phyloP scores from a whole-genome alignment of 768 basidiomycete species.

The Solioccasus polychromus region DNA sequence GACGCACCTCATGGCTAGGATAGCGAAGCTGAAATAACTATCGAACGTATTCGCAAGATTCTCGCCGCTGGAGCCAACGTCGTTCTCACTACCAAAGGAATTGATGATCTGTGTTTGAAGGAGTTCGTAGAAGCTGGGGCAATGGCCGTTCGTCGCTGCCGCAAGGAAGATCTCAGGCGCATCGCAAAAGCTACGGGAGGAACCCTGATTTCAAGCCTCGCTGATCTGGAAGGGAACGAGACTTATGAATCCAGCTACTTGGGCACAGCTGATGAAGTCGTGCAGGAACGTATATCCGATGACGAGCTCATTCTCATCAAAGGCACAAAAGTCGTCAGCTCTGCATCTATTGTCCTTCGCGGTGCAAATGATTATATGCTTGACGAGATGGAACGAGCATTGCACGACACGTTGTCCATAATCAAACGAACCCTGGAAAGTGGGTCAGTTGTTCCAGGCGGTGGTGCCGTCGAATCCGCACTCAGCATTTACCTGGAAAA shows the following conservation, averaged over 20 bases:
- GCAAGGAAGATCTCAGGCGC: constrained; percentile 94
- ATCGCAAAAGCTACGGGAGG: constrained; percentile 98
- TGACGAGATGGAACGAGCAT: constrained; percentile 97
- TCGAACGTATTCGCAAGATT: constrained; percentile 95
- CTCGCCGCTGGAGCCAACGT: constrained; percentile 96
- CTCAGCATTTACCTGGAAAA: constrained; percentile 97
- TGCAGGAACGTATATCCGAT: constrained; percentile 96
- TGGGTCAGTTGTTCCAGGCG: constrained; percentile 93
- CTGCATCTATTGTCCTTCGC: constrained; percentile 87
- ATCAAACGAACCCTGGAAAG: constrained; percentile 98
- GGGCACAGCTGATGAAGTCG: constrained; percentile 93
- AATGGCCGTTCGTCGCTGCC: constrained; percentile 96
- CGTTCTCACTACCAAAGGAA: constrained; percentile 95
- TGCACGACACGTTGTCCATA: constrained; percentile 92
- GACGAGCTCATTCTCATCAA: constrained; percentile 97
- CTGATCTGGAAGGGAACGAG: constrained; percentile 97
- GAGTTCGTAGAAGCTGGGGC: constrained; percentile 99
- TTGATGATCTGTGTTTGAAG: constrained; percentile 96
- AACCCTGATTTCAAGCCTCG: constrained; percentile 86
- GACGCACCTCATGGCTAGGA: constrained; percentile 9
- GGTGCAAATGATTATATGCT: constrained; percentile 99
- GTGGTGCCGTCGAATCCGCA: constrained; percentile 96
- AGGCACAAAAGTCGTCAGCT: constrained; percentile 95
- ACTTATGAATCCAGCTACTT: constrained; percentile 91
- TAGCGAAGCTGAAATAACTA: constrained; percentile 93